Evolutionary conservation across 2,329 filamentous ascomycete species (phyloP).

Genomic region (Aspergillus ibericus): DNA sequence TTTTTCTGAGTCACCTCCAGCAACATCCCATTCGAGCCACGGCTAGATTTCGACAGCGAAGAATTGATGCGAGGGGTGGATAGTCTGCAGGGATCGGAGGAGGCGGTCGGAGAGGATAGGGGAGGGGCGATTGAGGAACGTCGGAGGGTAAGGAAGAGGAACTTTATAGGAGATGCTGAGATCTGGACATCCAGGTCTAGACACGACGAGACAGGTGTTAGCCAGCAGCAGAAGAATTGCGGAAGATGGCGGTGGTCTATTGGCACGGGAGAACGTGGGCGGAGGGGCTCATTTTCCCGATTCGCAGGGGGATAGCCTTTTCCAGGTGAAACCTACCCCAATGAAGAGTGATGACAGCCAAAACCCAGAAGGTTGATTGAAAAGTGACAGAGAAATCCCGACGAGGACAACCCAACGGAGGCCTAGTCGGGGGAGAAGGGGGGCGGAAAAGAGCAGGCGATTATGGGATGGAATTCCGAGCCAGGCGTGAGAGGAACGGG

Average conservation of each 20-base stretch:
- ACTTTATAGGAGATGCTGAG: constrained; percentile 14
- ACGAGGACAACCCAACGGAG: constrained; percentile 4
- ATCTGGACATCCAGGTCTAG: constrained; percentile 17
- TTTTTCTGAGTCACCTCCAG: constrained; percentile 26
- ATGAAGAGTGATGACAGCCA: constrained; percentile 11
- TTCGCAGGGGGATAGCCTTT: constrained; percentile 10
- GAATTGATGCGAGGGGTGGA: not conserved
- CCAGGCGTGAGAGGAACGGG: not conserved
- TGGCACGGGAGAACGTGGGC: constrained; percentile 17
- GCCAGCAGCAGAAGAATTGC: constrained; percentile 13
- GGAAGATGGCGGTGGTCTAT: constrained; percentile 12
- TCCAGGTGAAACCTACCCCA: constrained; percentile 19
- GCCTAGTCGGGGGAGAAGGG: not conserved
- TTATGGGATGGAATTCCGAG: not conserved
- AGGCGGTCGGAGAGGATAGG: constrained; percentile 1
- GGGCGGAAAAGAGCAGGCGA: not conserved
- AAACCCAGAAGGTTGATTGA: not conserved
- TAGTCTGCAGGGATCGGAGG: not conserved
- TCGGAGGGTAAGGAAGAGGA: not conserved
- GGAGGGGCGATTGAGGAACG: not conserved
- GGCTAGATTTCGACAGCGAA: not conserved
- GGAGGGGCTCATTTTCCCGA: constrained; percentile 21
- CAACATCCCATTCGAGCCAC: constrained; percentile 20
- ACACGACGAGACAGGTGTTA: constrained; percentile 13
- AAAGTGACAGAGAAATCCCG: not conserved